Conservation (phyloP, 306 rosid genomes). For the Prinsepia uniflora region DNA sequence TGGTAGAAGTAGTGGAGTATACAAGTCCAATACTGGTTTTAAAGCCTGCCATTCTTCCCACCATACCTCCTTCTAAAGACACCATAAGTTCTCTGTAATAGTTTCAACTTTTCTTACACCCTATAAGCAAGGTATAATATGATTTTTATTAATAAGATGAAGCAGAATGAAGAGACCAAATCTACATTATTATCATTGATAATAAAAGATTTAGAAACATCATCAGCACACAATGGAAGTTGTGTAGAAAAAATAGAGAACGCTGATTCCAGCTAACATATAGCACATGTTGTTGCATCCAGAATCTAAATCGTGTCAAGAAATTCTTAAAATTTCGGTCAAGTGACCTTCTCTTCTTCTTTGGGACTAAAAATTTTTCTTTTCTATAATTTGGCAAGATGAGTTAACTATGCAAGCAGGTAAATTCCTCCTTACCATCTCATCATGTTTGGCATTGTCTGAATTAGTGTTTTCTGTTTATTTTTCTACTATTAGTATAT, state of each 20-base stretch:
- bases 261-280: conserved; percentile 16
- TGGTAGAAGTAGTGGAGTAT: conserved; percentile 48
- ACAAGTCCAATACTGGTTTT: conserved; percentile 37
- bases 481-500: neutral
- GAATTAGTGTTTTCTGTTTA: conserved; percentile 1
- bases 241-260: neutral
- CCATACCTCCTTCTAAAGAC: conserved; percentile 29
- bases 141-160: neutral
- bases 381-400: neutral
- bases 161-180: conserved; percentile 21
- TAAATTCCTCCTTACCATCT: conserved; percentile 7
- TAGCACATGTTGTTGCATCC: neutral
- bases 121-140: neutral
- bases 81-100: conserved; percentile 41
- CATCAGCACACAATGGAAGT: conserved; percentile 12
- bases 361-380: neutral
- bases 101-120: neutral
- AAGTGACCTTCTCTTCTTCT: conserved; percentile 1
- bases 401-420: conserved; percentile 6
- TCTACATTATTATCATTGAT: conserved; percentile 33
- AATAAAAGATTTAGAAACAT: conserved; percentile 32
- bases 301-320: conserved; percentile 8
- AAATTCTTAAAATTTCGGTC: neutral
- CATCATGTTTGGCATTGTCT: conserved; percentile 11
- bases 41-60: conserved; percentile 26